phyloP scores from a whole-genome alignment of 805 yeast species.

The Ogataea minuta region DNA sequence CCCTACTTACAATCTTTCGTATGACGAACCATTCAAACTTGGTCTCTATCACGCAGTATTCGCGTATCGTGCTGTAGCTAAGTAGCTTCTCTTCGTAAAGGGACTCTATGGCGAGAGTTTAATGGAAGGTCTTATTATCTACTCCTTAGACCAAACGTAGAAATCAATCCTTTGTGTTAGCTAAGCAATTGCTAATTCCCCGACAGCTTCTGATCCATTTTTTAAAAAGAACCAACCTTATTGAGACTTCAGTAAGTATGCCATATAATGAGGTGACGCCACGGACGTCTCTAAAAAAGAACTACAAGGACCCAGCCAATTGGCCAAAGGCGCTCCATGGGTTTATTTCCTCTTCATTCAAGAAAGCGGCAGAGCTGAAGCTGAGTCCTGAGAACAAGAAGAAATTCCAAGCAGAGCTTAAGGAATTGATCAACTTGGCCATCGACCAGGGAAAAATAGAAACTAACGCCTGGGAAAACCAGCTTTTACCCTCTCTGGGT shows the following conservation, averaged over 20 bases:
- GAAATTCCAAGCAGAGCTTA: constrained; percentile 49
- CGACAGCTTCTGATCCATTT: too few relatives aligned
- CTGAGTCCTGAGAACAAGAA: constrained; percentile 33
- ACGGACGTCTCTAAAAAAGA: constrained; percentile 22
- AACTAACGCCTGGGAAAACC: constrained; percentile 53
- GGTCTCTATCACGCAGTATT: too few relatives aligned
- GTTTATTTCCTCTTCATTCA: constrained; percentile 50
- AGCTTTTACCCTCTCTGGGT: constrained; percentile 45
- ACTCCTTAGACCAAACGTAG: too few relatives aligned
- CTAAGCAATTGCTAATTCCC: too few relatives aligned
- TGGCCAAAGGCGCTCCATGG: constrained; percentile 59
- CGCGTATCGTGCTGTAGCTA: too few relatives aligned
- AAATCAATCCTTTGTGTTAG: too few relatives aligned
- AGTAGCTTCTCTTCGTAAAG: too few relatives aligned
- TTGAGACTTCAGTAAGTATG: constrained; percentile 7
- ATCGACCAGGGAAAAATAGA: constrained; percentile 42
- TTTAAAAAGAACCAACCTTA: constrained; percentile 30
- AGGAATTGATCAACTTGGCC: constrained; percentile 47
- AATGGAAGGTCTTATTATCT: too few relatives aligned
- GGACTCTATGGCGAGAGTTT: too few relatives aligned
- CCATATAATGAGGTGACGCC: constrained; percentile 24
- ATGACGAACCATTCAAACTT: too few relatives aligned
- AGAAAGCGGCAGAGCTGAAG: constrained; percentile 36
- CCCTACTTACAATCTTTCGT: too few relatives aligned
- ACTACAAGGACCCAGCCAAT: constrained; percentile 30